Evolutionary conservation across 2,329 filamentous ascomycete genomes (phyloP).

Genomic region (Cladosporium phlei): DNA sequence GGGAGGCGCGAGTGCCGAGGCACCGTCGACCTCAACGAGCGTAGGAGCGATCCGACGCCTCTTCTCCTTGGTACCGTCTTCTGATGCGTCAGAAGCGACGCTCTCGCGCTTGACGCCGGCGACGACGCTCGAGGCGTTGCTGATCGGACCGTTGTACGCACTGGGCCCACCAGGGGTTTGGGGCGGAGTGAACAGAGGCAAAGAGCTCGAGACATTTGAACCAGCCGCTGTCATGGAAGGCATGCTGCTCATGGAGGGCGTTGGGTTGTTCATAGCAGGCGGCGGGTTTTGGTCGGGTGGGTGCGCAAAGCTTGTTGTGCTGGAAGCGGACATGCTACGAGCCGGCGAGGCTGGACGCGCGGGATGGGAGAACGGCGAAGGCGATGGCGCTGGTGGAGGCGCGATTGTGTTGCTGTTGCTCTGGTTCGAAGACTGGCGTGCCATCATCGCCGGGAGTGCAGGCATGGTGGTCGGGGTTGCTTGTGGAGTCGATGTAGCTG

Average conservation of each 20-base stretch:
- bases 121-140: constrained; percentile 12
- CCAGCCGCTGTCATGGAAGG: constrained; percentile 35
- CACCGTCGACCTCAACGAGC: constrained; percentile 17
- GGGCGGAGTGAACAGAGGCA: constrained; percentile 83
- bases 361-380: constrained; percentile 46
- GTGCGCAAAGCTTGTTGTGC: constrained; percentile 49
- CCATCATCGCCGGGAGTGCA: constrained; percentile 67
- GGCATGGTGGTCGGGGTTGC: constrained; percentile 27
- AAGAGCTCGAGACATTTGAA: constrained; percentile 31
- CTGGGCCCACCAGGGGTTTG: constrained; percentile 64
- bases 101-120: constrained; percentile 30
- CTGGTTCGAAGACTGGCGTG: constrained; percentile 49
- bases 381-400: constrained; percentile 43
- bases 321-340: constrained; percentile 80
- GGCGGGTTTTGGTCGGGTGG: constrained; percentile 42
- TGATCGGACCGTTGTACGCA: not conserved
- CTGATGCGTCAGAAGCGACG: constrained; percentile 28
- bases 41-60: constrained; percentile 44
- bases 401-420: constrained; percentile 10
- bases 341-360: constrained; percentile 69
- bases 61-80: constrained; percentile 36
- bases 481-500: constrained; percentile 38
- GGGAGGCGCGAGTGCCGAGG: not conserved
- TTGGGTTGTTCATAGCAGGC: constrained; percentile 32
- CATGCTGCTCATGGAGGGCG: constrained; percentile 29